These are phyloP conservation scores for Penicillium steckii DNA, from an alignment of 495 filamentous ascomycete species.

Conservation along the genomic window DNA sequence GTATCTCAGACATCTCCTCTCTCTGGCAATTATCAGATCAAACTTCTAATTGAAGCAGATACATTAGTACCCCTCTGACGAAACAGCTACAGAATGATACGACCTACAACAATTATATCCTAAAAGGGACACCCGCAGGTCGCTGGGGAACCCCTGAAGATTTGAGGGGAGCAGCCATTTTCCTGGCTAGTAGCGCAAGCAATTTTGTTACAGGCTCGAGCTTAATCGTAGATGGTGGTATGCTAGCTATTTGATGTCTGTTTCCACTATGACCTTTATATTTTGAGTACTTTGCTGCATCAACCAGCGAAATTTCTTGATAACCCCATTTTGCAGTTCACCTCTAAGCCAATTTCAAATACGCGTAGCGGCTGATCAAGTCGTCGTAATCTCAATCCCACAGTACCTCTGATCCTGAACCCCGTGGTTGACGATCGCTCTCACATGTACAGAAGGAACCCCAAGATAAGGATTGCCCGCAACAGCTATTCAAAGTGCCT, in stretches of 20 bases:
- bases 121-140: slow-evolving; percentile 70
- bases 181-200: slow-evolving; percentile 46
- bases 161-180: slow-evolving; percentile 15
- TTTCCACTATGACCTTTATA: too few relatives aligned
- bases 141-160: slow-evolving; percentile 46
- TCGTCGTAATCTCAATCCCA: too few relatives aligned
- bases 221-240: slow-evolving; percentile 73
- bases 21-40: neutral
- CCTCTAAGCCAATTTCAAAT: too few relatives aligned
- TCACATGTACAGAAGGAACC: too few relatives aligned
- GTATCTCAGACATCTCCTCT: slow-evolving; percentile 10
- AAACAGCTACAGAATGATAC: slow-evolving; percentile 62
- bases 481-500: too few relatives aligned
- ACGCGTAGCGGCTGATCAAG: too few relatives aligned
- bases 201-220: slow-evolving; percentile 70
- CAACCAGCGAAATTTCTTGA: too few relatives aligned
- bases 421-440: too few relatives aligned
- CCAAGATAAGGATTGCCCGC: too few relatives aligned
- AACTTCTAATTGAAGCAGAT: slow-evolving; percentile 75
- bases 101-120: slow-evolving; percentile 58
- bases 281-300: too few relatives aligned
- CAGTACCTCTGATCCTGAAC: too few relatives aligned
- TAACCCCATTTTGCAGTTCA: too few relatives aligned
- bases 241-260: neutral
- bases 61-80: slow-evolving; percentile 53